phyloP scores from a whole-genome alignment of 495 filamentous ascomycete genomes.

The Parathielavia appendiculata region DNA sequence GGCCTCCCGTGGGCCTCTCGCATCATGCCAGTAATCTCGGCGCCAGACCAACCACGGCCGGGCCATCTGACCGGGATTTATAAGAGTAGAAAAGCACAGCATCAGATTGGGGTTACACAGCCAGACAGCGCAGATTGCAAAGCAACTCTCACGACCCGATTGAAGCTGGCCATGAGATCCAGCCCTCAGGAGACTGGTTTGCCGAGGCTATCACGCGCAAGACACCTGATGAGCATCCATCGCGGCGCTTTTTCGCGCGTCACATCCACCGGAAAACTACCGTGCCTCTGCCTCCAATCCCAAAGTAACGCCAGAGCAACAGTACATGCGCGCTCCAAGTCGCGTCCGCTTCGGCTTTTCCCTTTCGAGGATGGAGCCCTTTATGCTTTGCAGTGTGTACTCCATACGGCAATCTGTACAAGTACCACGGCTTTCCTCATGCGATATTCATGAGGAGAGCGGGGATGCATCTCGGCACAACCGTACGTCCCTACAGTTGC shows the following conservation, averaged over 20 bases:
- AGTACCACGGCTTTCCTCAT: slow-evolving; percentile 3
- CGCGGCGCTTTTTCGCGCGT: too few species aligned
- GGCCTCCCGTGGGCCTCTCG: neutral
- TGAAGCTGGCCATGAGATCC: too few species aligned
- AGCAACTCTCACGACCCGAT: neutral
- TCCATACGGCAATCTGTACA: neutral
- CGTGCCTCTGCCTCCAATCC: too few species aligned
- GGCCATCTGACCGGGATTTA: neutral
- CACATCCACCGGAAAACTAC: too few species aligned
- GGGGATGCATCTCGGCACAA: neutral
- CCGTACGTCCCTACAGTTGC: neutral
- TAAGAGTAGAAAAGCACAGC: neutral
- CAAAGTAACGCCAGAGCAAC: neutral
- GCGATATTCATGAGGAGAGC: neutral
- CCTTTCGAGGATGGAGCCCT: neutral
- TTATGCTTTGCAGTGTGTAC: neutral
- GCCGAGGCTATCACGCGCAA: neutral
- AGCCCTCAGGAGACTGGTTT: neutral
- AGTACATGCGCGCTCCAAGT: neutral
- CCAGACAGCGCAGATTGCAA: neutral
- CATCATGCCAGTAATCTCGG: neutral
- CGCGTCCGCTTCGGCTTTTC: neutral
- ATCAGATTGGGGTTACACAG: neutral
- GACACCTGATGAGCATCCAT: too few species aligned
- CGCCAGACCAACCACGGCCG: neutral